Evolutionary conservation across 306 rosid genomes (phyloP), one percentile per base, ranked within the genome.

Genomic region (Vicia sativa): DNA sequence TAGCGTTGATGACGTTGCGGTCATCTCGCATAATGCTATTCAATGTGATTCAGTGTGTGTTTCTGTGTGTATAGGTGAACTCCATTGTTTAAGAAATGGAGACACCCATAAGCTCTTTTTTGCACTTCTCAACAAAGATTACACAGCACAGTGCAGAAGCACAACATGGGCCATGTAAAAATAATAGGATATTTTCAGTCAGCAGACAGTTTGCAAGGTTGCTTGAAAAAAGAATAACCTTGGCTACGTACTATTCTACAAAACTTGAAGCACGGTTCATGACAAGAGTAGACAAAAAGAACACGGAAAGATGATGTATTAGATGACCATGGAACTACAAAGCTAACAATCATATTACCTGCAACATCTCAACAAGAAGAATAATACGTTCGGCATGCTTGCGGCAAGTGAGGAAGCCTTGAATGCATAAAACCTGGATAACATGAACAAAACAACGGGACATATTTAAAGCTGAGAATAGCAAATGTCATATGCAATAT

Each of bases 381-480:
- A 95, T 90, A 74, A 95, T 79, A 54, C 99, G 96, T 65, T 95
- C 99, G 11, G 99, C 99, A 81, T 95, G 99, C 83, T 95, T 95
- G 74, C 97, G 99, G 77, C 99, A 95, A 65, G 99, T 95, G 78
- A 95, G 99, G 88, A 95, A 95, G 61, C 99, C 99, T 88, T 95
- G 99, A 78, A 95, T 95, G 96, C 99, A 95, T 70, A 95, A 84
- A 78, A 95, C 99, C 99, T 95, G 79, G 59, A 83, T 68, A 42
- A 65, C 50, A 54, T 44, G 59, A 55, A 70, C 71, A 75, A 72
- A 68, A 23, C 52, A 65, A 72, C 44, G 11, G 43, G 54, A 26
- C 59, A 73, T 70, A 48, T 54, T 74, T 64, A 73, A 71, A 65
- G 50, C 55, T 52, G 28, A 68, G 11, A 71, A 64, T 41, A 68